Evolutionary conservation across 768 basidiomycete genomes (phyloP).

Genomic region (Rhodotorula taiwanensis): DNA sequence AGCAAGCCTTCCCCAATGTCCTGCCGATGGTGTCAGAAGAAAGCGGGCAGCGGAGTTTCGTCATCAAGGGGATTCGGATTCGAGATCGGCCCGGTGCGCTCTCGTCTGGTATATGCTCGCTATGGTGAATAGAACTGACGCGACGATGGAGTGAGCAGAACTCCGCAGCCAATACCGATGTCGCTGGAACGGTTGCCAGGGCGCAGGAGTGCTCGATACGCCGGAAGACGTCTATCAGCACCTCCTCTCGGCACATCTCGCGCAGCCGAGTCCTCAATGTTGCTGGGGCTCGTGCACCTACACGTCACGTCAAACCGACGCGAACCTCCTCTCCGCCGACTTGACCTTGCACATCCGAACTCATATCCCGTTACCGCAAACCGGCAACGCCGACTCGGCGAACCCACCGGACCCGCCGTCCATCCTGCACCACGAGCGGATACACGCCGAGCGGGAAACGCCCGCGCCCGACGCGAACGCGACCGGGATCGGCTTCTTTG

Average conservation of each 20-base stretch:
- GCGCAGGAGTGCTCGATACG: not conserved
- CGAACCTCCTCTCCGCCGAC: constrained; percentile 8
- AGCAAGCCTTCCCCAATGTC: constrained; percentile 72
- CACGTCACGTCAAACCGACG: not conserved
- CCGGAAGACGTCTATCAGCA: constrained; percentile 11
- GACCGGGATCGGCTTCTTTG: constrained; percentile 8
- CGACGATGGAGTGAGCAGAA: not conserved
- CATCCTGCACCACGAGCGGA: constrained; percentile 13
- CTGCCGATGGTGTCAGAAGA: constrained; percentile 70
- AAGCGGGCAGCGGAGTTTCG: constrained; percentile 55
- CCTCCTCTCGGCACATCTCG: constrained; percentile 26
- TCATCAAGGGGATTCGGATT: constrained; percentile 77
- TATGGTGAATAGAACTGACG: too few species aligned
- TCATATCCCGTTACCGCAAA: constrained; percentile 4
- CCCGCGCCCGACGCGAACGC: not conserved
- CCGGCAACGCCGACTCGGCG: not conserved
- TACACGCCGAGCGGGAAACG: constrained; percentile 28
- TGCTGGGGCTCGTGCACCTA: constrained; percentile 12
- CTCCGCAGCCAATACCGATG: not conserved
- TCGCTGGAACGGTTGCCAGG: constrained; percentile 14
- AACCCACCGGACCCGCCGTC: not conserved
- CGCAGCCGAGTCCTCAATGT: not conserved
- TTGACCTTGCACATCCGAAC: constrained; percentile 27
- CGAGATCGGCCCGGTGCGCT: constrained; percentile 44
- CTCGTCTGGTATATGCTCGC: too few species aligned